Evolutionary conservation across 345 rosid genomes (phyloP).

Genomic region (Eucalyptus pauciflora): DNA sequence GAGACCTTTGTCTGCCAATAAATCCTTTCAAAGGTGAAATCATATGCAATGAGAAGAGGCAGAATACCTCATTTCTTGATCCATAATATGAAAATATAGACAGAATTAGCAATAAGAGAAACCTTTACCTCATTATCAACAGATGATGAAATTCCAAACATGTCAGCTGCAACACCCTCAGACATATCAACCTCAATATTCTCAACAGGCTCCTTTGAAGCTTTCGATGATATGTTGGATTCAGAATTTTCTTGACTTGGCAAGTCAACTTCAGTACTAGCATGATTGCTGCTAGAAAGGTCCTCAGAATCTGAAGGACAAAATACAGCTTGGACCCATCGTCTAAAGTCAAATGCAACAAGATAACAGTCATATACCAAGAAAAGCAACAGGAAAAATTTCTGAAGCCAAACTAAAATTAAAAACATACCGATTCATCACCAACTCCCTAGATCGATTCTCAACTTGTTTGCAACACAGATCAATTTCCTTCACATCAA

Average conservation of each 20-base stretch:
- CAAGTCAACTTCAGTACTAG: constrained; percentile 9
- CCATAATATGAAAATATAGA: background rate
- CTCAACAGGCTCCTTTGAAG: constrained; percentile 5
- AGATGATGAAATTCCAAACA: constrained; percentile 60
- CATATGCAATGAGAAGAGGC: background rate
- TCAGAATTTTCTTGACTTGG: constrained; percentile 4
- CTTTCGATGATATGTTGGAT: background rate
- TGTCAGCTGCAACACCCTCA: constrained; percentile 63
- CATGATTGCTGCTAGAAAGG: background rate
- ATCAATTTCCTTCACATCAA: constrained; percentile 60
- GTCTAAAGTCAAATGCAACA: constrained; percentile 19
- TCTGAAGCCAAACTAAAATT: background rate
- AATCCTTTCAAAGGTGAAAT: background rate
- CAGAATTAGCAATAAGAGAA: background rate
- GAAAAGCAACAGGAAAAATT: background rate
- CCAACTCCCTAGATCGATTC: constrained; percentile 73
- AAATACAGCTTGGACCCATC: constrained; percentile 92
- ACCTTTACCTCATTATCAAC: constrained; percentile 41
- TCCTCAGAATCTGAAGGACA: constrained; percentile 14
- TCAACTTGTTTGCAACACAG: constrained; percentile 90
- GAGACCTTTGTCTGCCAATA: background rate
- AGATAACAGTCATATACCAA: background rate
- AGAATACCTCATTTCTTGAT: background rate
- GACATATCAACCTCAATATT: constrained; percentile 57
- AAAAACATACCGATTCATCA: constrained; percentile 61